Evolutionary conservation across 192 early-diverging fungal genomes (phyloP), one percentile per base, ranked within the genome.

Genomic region (Piromyces sp.): DNA sequence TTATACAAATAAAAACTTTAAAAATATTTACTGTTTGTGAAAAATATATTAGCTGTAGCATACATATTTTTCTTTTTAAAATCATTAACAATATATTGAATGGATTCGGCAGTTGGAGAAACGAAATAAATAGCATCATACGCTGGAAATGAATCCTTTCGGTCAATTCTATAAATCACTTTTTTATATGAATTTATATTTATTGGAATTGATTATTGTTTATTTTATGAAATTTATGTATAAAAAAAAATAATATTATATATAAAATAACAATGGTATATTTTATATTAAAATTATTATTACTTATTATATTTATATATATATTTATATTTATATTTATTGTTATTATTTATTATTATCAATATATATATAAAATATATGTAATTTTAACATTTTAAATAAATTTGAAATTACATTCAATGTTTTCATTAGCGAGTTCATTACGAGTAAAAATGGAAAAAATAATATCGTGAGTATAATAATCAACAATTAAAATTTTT

Each of bases 41-140:
- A 92, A 81, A 89, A 88, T 37, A 91, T 82, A 83, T 92, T 89
- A 26, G 89, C 90, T 3, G 82, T 85, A 12, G 88, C 83, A 80
- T 92, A 92, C 83, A 88, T 85, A 22, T 88, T 85, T 33, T 89
- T 88, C 11, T 68, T 82, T 31, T 79, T 79, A 81, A 91, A 91
- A 81, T 92, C 91, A 15, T 84, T 83, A n/a, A 89, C 83, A 30
- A 92, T 78, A 14, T 85, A 83, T 9, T 86, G 30, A 14, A 92
- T 83, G 0, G 87, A 85, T 5, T 83, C 84, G 19, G 40, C 22
- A 0, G 83, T 83, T 28, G 89, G 88, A 17, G 87, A 80, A 29
- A 92, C 81, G 80, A 92, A 88, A 83, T 92, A 92, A 30, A 92
- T 88, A 19, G 91, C 91, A 40, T 92, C 90, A 81, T 89, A 89